phyloP scores from a whole-genome alignment of 805 yeast species.

The Grigorovia humatica region DNA sequence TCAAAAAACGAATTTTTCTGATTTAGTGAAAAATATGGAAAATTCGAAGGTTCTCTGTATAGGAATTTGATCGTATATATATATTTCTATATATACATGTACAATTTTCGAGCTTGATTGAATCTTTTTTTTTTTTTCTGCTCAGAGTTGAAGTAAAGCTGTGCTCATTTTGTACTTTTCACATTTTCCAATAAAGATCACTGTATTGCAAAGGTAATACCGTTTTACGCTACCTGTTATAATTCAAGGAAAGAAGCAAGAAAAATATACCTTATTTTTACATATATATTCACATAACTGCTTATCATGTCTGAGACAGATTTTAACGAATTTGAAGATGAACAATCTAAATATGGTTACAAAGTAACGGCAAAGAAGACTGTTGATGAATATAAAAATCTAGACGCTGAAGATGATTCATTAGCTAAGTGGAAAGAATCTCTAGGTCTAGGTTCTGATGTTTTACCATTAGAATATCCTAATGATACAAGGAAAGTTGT shows the following conservation, averaged over 20 bases:
- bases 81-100: not conserved
- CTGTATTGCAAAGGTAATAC: too few species aligned
- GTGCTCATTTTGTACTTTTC: too few species aligned
- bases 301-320: conserved; percentile 27
- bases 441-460: conserved; percentile 57
- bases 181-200: too few species aligned
- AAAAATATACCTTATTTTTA: too few species aligned
- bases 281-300: not conserved
- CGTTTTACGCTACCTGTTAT: too few species aligned
- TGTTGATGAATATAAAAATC: conserved; percentile 66
- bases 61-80: not conserved
- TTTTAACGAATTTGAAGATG: conserved; percentile 23
- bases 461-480: conserved; percentile 50
- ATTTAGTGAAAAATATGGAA: not conserved
- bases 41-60: not conserved
- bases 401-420: conserved; percentile 87
- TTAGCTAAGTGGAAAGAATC: conserved; percentile 87
- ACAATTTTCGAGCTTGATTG: too few species aligned
- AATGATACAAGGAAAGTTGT: conserved; percentile 74
- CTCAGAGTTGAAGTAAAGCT: too few species aligned
- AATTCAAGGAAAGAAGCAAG: too few species aligned
- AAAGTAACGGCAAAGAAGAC: conserved; percentile 52
- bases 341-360: conserved; percentile 19
- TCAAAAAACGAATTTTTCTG: not conserved
- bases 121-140: too few species aligned